Base-by-base conservation (phyloP, 352 stramenopile species). In the Pythium vanterpoolii region DNA sequence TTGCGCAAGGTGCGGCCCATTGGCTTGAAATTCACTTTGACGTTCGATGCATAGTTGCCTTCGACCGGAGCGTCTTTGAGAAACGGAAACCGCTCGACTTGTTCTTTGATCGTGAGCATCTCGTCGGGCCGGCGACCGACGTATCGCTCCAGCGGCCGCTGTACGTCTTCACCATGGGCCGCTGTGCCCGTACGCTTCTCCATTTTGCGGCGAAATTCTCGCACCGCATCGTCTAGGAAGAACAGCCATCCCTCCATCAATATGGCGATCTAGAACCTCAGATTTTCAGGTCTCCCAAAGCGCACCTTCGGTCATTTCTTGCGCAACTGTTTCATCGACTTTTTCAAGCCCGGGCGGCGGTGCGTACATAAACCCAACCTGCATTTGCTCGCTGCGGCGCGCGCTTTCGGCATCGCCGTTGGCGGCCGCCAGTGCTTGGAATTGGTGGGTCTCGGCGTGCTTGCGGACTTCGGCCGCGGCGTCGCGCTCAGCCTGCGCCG, bases 51-150 rank as follows among this genome's bases (percentile, higher is more conserved):
- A 69, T 92, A 95, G 30, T 79, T 79, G 40, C 87, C 85, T 56
- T 95, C 83, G 18, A 96, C 88, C 4, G 88, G 88, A 16, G 88
- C 88, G 58, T 94, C 79, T 59, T 95, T 94, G 5, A 96, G 71
- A n/a, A 96, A 86, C 23, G 88, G 86, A 28, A 96, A 96, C 13
- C 88, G 84, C 61, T 96, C 83, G 69, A 93, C 83, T 72, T 94
- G 85, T 31, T 87, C 77, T 56, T 87, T 87, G 49, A 94, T 86
- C 4, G 85, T 92, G 23, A 94, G 68, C 52, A 72, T 73, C 52
- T 94, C 81, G 42, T 90, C 76, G 1, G 77, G 72, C 24, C 81
- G 66, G 1, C 77, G 69, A 8, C 85, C 85, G 13, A 92, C 82
- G 49, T 90, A 90, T 24, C 83, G 62, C 68, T 94, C 84, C 28